Evolutionary conservation across 148 eudicot genomes (phyloP).

Genomic region (Dysphania ambrosioides): DNA sequence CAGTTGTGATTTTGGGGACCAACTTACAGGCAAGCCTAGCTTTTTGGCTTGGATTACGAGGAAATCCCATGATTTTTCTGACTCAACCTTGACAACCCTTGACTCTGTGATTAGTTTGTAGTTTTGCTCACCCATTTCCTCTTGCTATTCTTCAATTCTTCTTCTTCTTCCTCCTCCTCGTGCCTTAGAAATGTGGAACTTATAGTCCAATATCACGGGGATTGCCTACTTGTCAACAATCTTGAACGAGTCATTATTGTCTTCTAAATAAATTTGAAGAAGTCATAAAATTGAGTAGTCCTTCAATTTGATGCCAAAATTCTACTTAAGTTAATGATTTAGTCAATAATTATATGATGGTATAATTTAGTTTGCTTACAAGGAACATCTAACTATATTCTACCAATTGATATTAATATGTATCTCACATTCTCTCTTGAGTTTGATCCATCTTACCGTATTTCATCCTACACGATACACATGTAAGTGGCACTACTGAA

Average conservation of each 20-base stretch:
- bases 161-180: not conserved
- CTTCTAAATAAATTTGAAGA: not conserved
- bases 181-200: not conserved
- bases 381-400: slow-evolving; percentile 7
- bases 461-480: too few relatives aligned
- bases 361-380: not conserved
- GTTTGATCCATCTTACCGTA: too few relatives aligned
- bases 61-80: slow-evolving; percentile 33
- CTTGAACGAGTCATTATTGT: not conserved
- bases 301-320: not conserved
- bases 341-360: not conserved
- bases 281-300: not conserved
- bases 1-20: too few relatives aligned
- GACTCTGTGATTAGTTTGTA: slow-evolving; percentile 13
- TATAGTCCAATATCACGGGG: slow-evolving; percentile 3
- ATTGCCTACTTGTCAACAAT: not conserved
- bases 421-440: too few relatives aligned
- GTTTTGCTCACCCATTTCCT: slow-evolving; percentile 22
- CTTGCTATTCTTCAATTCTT: too few relatives aligned
- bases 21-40: slow-evolving; percentile 28
- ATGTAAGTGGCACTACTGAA: too few relatives aligned
- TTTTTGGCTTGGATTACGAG: slow-evolving; percentile 19
- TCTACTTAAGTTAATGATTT: not conserved
- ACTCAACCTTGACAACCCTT: slow-evolving; percentile 28
- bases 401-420: too few relatives aligned